Conservation (phyloP, 352 stramenopile genomes). For the Pythium folliculosum region DNA sequence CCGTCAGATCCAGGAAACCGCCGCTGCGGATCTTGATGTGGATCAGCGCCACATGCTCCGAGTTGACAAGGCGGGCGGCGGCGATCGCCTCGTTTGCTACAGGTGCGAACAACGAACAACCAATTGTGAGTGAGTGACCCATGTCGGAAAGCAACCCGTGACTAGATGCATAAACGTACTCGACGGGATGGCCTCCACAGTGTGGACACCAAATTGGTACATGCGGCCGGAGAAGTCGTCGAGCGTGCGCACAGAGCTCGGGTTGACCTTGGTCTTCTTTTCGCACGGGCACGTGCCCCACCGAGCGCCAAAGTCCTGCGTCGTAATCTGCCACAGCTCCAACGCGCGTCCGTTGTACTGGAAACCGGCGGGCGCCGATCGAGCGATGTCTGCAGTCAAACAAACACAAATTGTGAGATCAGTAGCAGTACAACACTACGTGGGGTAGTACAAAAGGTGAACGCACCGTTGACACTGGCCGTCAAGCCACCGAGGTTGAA, state of each 20-base stretch:
- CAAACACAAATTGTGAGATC: neutral
- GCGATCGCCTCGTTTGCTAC: slow-evolving; percentile 89
- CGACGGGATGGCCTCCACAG: slow-evolving; percentile 79
- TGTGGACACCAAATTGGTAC: slow-evolving; percentile 79
- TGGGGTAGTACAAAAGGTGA: neutral
- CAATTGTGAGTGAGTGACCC: neutral
- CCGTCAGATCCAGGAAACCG: slow-evolving; percentile 83
- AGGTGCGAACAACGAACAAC: slow-evolving; percentile 8
- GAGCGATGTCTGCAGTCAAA: slow-evolving; percentile 37
- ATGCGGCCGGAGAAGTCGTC: slow-evolving; percentile 84
- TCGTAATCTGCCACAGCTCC: slow-evolving; percentile 86
- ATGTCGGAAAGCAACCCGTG: neutral
- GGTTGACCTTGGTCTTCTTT: slow-evolving; percentile 84
- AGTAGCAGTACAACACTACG: neutral
- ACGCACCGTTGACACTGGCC: slow-evolving; percentile 71
- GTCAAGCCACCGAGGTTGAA: slow-evolving; percentile 76
- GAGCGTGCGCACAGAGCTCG: slow-evolving; percentile 75
- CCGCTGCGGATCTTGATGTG: slow-evolving; percentile 85
- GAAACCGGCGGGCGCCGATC: slow-evolving; percentile 41
- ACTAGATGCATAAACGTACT: slow-evolving; percentile 51
- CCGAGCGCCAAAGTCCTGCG: slow-evolving; percentile 82
- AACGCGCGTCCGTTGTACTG: slow-evolving; percentile 81
- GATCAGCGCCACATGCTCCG: slow-evolving; percentile 82
- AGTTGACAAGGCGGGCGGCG: slow-evolving; percentile 72
- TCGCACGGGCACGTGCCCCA: slow-evolving; percentile 84